Evolutionary conservation across 2,329 filamentous ascomycete genomes (phyloP).

Genomic region (Fusarium albidum): DNA sequence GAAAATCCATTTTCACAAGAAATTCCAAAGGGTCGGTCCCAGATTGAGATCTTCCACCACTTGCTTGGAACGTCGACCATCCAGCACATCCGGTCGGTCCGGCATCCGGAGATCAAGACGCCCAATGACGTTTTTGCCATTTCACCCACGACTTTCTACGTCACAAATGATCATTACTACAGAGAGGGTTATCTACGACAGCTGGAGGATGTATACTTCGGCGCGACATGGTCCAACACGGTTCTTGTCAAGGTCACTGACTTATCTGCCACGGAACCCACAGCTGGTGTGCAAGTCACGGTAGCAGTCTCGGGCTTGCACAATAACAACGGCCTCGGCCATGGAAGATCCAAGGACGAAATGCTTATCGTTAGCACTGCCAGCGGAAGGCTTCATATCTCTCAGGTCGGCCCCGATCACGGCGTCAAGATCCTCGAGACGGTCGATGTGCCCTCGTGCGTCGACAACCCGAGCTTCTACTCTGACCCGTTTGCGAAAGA

Average conservation of each 20-base stretch:
- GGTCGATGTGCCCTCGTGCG: slow-evolving; percentile 52
- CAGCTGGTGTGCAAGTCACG: slow-evolving; percentile 43
- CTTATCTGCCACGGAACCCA: slow-evolving; percentile 38
- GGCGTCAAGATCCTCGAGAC: slow-evolving; percentile 43
- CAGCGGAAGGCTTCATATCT: slow-evolving; percentile 58
- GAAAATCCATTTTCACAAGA: slow-evolving; percentile 30
- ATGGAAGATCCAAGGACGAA: slow-evolving; percentile 51
- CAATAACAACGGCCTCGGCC: slow-evolving; percentile 66
- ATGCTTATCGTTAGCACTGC: slow-evolving; percentile 53
- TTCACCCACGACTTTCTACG: slow-evolving; percentile 58
- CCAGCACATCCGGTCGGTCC: slow-evolving; percentile 60
- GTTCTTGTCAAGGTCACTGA: slow-evolving; percentile 50
- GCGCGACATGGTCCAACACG: slow-evolving; percentile 58
- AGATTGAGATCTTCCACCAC: slow-evolving; percentile 67
- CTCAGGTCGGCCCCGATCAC: slow-evolving; percentile 34
- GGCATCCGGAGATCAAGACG: slow-evolving; percentile 60
- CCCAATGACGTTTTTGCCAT: slow-evolving; percentile 66
- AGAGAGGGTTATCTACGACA: slow-evolving; percentile 55
- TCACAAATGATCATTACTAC: slow-evolving; percentile 68
- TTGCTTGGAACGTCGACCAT: slow-evolving; percentile 50
- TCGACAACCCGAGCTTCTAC: slow-evolving; percentile 69
- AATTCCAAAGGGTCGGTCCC: slow-evolving; percentile 54
- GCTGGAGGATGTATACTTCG: slow-evolving; percentile 55
- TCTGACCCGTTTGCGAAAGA: slow-evolving; percentile 57
- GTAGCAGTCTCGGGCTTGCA: slow-evolving; percentile 55